These are phyloP conservation scores for Thielaviopsis euricoi DNA, from an alignment of 2,329 filamentous ascomycete genomes.

Conservation along the genomic window DNA sequence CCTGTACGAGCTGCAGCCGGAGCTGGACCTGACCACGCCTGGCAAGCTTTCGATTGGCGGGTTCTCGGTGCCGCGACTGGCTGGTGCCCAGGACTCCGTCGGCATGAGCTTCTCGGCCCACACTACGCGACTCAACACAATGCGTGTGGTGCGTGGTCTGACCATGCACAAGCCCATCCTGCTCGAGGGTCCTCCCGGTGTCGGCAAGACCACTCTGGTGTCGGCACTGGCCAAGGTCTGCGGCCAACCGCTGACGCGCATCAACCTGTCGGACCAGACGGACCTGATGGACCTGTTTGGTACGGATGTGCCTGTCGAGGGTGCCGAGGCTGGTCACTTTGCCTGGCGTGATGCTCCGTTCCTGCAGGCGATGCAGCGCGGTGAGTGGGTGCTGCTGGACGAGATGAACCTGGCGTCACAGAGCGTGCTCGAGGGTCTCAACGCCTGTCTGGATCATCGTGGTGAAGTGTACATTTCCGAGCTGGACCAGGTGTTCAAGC, in stretches of 20 bases:
- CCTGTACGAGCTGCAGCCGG: constrained; percentile 48
- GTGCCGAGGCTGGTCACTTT: constrained; percentile 78
- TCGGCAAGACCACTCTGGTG: constrained; percentile 91
- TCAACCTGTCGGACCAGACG: constrained; percentile 96
- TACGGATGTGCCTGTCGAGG: constrained; percentile 88
- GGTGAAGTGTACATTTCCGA: constrained; percentile 93
- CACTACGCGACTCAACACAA: constrained; percentile 77
- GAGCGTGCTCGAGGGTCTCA: constrained; percentile 87
- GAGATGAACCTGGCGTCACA: constrained; percentile 99
- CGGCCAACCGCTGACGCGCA: constrained; percentile 70
- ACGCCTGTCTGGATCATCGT: constrained; percentile 90
- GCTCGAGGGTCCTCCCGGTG: constrained; percentile 91
- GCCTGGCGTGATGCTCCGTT: constrained; percentile 94
- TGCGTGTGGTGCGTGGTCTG: constrained; percentile 77
- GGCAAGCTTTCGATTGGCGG: constrained; percentile 48
- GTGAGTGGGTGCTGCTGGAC: constrained; percentile 90
- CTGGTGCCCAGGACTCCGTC: constrained; percentile 21
- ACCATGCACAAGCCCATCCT: constrained; percentile 83
- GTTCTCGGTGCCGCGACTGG: constrained; percentile 47
- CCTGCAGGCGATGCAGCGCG: constrained; percentile 86
- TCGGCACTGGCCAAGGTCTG: constrained; percentile 66
- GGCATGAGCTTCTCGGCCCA: constrained; percentile 71
- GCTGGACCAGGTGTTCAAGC: constrained; percentile 81
- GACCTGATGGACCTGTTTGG: constrained; percentile 96
- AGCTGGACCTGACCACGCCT: constrained; percentile 36